Percentiles rank a stretch among this genome's conserved stretches.
phyloP scores from a whole-genome alignment of 352 stramenopile species.

The Phytophthora brassicae region DNA sequence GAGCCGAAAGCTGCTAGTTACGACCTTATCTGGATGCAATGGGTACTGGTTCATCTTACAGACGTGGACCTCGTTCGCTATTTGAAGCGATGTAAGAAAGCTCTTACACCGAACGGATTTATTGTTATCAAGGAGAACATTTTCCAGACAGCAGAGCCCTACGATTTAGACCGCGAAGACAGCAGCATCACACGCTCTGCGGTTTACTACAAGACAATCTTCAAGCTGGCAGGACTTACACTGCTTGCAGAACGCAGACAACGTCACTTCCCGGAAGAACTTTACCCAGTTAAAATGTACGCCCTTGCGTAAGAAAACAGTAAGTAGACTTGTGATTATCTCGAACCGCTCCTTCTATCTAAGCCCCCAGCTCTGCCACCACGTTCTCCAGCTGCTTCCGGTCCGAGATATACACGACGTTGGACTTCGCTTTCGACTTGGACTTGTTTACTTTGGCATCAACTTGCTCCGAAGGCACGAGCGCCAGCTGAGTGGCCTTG shows the following conservation, averaged over 20 bases:
- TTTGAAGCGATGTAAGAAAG: constrained; percentile 85
- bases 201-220: constrained; percentile 92
- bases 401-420: constrained; percentile 31
- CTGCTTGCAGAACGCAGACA: constrained; percentile 86
- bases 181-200: constrained; percentile 91
- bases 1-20: constrained; percentile 71
- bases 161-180: constrained; percentile 94
- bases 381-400: constrained; percentile 34
- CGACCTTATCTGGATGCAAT: constrained; percentile 98
- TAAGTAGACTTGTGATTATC: not conserved
- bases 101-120: constrained; percentile 55
- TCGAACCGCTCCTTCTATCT: constrained; percentile 3
- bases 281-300: constrained; percentile 96
- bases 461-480: constrained; percentile 40
- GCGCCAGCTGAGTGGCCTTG: constrained; percentile 38
- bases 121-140: constrained; percentile 93
- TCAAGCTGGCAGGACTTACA: constrained; percentile 88
- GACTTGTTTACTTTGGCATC: constrained; percentile 21
- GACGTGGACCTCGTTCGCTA: constrained; percentile 94
- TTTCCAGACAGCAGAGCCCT: constrained; percentile 64
- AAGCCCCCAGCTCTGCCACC: constrained; percentile 21
- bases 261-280: constrained; percentile 92
- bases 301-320: constrained; percentile 60
- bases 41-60: constrained; percentile 94
- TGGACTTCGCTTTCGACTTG: constrained; percentile 18